Base-by-base conservation (phyloP, 345 rosid genomes). In the Turritis glabra region DNA sequence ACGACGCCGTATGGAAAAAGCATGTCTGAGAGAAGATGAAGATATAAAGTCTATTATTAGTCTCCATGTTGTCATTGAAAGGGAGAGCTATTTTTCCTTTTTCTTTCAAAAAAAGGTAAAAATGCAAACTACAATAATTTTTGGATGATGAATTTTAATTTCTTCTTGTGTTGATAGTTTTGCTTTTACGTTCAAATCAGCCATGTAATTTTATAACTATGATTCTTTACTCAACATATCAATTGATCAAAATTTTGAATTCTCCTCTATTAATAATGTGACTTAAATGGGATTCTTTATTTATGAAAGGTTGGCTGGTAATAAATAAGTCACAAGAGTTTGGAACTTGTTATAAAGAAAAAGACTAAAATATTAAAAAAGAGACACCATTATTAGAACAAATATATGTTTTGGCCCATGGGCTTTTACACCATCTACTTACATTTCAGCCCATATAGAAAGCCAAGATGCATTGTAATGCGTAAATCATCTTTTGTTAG, bases 31-130 rank as follows among this genome's bases (percentile, higher is more conserved):
- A 33, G 48, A 37, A 46, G 43, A 38, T 10, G 43, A 38, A 11
- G 43, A 11, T 37, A 15, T 41, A 25, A 27, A 33, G 67, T 50
- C 30, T 48, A 52, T 40, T 40, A 5, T 5, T 41, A 21, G 67
- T 47, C 50, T 66, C 33, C 33, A 67, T 38, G 79, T 50, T 67
- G 8, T 52, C 30, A 59, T 59, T 5, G 38, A 60, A 59, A 67
- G 40, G 73, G 62, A 59, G 59, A 59, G 61, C 18, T 35, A 14
- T 0, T 9, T 56, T 46, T 33, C 2, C 32, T 12, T 30, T 2
- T 12, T 38, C 1, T 3, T 12, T 3, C 3, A 3, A 2, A 1
- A 18, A 27, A 13, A 30, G 10, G 58, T 8, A 29, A 0, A 12
- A 30, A 8, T 69, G 32, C 23, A 48, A 60, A 57, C 12, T 43